phyloP scores from a whole-genome alignment of 1,139 yeast genomes.

The Hyphopichia pseudoburtonii region DNA sequence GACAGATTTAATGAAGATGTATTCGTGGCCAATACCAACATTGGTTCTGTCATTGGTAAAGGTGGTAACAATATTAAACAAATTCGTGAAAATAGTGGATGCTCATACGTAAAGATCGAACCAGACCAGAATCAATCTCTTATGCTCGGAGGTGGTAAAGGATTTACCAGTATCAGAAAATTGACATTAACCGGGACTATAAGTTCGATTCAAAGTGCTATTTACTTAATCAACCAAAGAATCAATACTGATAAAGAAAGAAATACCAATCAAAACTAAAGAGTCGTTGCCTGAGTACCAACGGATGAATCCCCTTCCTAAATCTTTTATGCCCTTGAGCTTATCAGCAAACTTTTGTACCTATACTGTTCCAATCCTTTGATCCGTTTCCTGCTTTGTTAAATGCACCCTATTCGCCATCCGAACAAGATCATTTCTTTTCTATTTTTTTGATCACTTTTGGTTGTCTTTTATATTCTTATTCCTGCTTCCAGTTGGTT shows the following conservation, averaged over 20 bases:
- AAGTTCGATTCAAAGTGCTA: slow-evolving; percentile 73
- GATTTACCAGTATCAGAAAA: slow-evolving; percentile 57
- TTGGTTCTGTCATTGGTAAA: slow-evolving; percentile 85
- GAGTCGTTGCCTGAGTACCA: too few relatives aligned
- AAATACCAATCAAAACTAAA: slow-evolving; percentile 22
- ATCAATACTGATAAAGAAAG: slow-evolving; percentile 64
- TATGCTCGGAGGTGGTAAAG: slow-evolving; percentile 57
- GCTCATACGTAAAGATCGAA: slow-evolving; percentile 69
- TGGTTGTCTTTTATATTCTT: too few relatives aligned
- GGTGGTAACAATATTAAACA: slow-evolving; percentile 83
- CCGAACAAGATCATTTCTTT: too few relatives aligned
- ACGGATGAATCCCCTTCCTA: too few relatives aligned
- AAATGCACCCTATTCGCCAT: too few relatives aligned
- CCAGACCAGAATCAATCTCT: slow-evolving; percentile 49
- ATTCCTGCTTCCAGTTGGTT: too few relatives aligned
- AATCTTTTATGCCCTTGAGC: too few relatives aligned
- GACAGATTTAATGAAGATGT: slow-evolving; percentile 67
- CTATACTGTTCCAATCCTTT: too few relatives aligned
- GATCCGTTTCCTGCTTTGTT: too few relatives aligned
- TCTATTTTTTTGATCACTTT: too few relatives aligned
- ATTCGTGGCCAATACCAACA: slow-evolving; percentile 72
- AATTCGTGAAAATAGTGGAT: slow-evolving; percentile 73
- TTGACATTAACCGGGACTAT: slow-evolving; percentile 71
- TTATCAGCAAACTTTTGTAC: too few relatives aligned
- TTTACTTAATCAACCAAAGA: slow-evolving; percentile 73